Conservation (phyloP, 352 stramenopile genomes). For the Globisporangium abappressorium region DNA sequence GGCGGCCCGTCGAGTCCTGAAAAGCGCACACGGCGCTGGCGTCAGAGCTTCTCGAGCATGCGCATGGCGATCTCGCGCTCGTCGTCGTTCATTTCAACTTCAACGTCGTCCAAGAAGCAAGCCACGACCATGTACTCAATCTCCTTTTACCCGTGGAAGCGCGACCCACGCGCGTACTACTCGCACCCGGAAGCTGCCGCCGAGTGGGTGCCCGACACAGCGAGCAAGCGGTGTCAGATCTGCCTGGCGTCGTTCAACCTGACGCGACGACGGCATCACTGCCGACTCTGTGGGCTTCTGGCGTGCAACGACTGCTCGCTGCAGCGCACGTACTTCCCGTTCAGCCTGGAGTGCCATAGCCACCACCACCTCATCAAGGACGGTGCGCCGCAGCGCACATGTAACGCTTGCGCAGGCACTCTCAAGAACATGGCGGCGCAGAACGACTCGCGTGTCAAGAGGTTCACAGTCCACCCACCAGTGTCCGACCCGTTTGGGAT, state of each 20-base stretch:
- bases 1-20: slow-evolving; percentile 2
- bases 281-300: slow-evolving; percentile 68
- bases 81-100: slow-evolving; percentile 3
- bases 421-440: slow-evolving; percentile 62
- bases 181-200: slow-evolving; percentile 62
- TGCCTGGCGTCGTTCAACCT: slow-evolving; percentile 55
- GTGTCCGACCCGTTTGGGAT: slow-evolving; percentile 7
- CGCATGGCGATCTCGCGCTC: slow-evolving; percentile 17
- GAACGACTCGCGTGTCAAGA: slow-evolving; percentile 53
- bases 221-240: slow-evolving; percentile 59
- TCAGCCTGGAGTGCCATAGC: slow-evolving; percentile 36
- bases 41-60: slow-evolving; percentile 11
- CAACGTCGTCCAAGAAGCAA: slow-evolving; percentile 18
- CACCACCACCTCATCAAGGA: slow-evolving; percentile 73
- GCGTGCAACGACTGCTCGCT: slow-evolving; percentile 69
- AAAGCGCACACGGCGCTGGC: slow-evolving; percentile 8
- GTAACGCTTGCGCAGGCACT: slow-evolving; percentile 57
- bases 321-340: slow-evolving; percentile 66
- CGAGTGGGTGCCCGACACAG: slow-evolving; percentile 70
- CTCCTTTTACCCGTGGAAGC: slow-evolving; percentile 77
- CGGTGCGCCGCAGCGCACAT: slow-evolving; percentile 67
- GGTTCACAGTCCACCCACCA: slow-evolving; percentile 30
- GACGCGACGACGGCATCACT: slow-evolving; percentile 81
- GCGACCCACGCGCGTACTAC: slow-evolving; percentile 64
- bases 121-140: slow-evolving; percentile 62